Conservation (phyloP, 257 asterid species). For the Solanum rostratum region DNA sequence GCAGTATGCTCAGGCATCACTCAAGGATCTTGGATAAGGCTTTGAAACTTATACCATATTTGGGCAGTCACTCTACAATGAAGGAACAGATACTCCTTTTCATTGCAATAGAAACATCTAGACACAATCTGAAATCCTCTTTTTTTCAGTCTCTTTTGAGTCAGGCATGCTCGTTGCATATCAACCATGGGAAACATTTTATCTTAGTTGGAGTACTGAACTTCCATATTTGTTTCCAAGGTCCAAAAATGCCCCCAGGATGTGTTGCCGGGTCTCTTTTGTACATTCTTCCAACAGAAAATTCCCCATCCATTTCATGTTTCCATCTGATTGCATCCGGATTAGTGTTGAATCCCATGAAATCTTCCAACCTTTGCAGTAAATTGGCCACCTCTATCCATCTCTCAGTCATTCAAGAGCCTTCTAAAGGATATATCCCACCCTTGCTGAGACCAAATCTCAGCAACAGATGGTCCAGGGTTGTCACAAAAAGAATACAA, state of each 20-base stretch:
- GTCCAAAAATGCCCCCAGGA: neutral
- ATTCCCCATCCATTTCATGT: neutral
- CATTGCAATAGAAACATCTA: neutral
- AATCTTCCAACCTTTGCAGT: neutral
- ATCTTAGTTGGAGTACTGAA: neutral
- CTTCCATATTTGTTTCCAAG: neutral
- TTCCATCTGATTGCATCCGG: neutral
- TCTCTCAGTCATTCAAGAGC: neutral
- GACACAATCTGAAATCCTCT: neutral
- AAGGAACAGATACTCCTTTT: neutral
- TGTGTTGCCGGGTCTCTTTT: neutral
- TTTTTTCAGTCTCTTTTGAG: neutral
- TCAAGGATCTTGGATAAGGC: neutral
- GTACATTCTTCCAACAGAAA: neutral
- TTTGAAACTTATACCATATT: neutral
- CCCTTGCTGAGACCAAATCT: neutral
- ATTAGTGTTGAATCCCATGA: neutral
- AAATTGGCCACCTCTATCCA: neutral
- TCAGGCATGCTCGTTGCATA: neutral
- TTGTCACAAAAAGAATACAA: neutral
- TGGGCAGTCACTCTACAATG: neutral
- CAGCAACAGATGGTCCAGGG: neutral
- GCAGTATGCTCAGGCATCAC: neutral
- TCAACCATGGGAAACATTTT: neutral
- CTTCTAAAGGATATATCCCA: neutral